A percentile compares a stretch with the other conserved stretches of the same genome.
These are phyloP conservation scores for Aureobasidium sp. DNA, from an alignment of 2,329 filamentous ascomycete species.

Conservation along the genomic window DNA sequence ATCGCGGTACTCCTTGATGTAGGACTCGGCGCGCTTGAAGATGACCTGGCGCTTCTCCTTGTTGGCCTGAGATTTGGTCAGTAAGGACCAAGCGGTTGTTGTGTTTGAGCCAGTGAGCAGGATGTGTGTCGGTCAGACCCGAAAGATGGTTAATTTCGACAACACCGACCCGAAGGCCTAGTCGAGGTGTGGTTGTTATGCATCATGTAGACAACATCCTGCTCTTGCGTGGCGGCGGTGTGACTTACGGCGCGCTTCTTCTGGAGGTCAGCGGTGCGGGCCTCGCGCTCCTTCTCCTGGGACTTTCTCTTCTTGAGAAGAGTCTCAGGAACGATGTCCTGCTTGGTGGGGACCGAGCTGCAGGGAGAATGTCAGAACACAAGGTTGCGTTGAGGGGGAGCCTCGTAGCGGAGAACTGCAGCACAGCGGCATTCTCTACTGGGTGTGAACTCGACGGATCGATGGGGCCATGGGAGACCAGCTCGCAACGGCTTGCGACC, in stretches of 20 bases:
- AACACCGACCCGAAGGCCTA: slow-evolving; percentile 92
- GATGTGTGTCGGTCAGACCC: slow-evolving; percentile 65
- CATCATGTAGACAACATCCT: slow-evolving; percentile 67
- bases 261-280: slow-evolving; percentile 69
- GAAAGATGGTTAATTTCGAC: slow-evolving; percentile 99
- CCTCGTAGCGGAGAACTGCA: slow-evolving; percentile 90
- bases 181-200: slow-evolving; percentile 70
- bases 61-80: slow-evolving; percentile 62
- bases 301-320: slow-evolving; percentile 99
- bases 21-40: slow-evolving; percentile 99
- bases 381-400: slow-evolving; percentile 62
- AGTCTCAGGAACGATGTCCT: slow-evolving; percentile 97
- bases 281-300: slow-evolving; percentile 97
- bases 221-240: slow-evolving; percentile 18
- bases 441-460: slow-evolving; percentile 61
- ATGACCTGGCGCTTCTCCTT: slow-evolving; percentile 98
- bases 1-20: slow-evolving; percentile 99
- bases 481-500: slow-evolving; percentile 14
- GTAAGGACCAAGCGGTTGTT: slow-evolving; percentile 17
- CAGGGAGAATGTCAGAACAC: slow-evolving; percentile 67
- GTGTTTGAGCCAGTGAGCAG: background rate
- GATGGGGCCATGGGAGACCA: slow-evolving; percentile 24
- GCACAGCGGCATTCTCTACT: slow-evolving; percentile 88
- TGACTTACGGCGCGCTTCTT: slow-evolving; percentile 84
- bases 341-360: slow-evolving; percentile 76